Evolutionary conservation across 2,329 filamentous ascomycete genomes (phyloP).

Genomic region (Lachnellula hyalina): DNA sequence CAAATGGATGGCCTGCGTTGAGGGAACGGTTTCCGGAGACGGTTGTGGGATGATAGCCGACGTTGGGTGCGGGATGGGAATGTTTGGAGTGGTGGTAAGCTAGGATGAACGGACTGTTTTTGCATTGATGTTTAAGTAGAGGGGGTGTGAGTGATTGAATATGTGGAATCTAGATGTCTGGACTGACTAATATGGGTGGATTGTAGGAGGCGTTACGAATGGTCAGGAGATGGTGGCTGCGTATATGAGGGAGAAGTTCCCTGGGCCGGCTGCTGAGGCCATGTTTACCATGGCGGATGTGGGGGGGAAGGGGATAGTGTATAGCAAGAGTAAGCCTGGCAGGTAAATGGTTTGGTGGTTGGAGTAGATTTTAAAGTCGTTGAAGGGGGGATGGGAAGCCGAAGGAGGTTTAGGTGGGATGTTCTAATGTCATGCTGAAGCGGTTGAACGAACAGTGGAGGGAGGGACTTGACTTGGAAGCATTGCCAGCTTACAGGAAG

Average conservation of each 20-base stretch:
- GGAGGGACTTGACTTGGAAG: too few species aligned
- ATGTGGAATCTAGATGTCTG: too few species aligned
- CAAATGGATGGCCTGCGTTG: conserved; percentile 41
- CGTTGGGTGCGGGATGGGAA: too few species aligned
- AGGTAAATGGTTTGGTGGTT: conserved; percentile 32
- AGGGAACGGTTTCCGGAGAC: conserved; percentile 35
- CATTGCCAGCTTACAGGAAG: too few species aligned
- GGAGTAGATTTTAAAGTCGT: conserved; percentile 37
- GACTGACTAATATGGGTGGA: too few species aligned
- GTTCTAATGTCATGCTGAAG: too few species aligned
- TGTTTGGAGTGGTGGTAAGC: too few species aligned
- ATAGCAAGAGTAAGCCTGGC: conserved; percentile 33
- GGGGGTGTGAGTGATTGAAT: too few species aligned
- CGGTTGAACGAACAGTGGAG: too few species aligned
- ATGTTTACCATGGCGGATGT: conserved; percentile 41
- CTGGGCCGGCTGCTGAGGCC: conserved; percentile 41
- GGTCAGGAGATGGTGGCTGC: conserved; percentile 51
- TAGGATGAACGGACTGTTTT: too few species aligned
- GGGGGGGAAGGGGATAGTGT: conserved; percentile 43
- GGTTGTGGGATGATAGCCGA: conserved; percentile 39
- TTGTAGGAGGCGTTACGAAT: conserved; percentile 44
- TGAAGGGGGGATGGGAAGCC: conserved; percentile 20
- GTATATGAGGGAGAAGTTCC: conserved; percentile 41
- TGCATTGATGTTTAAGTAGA: too few species aligned
- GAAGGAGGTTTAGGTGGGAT: conserved; percentile 7